Evolutionary conservation across 2,329 filamentous ascomycete genomes (phyloP).

Genomic region (Fusarium sacchari): DNA sequence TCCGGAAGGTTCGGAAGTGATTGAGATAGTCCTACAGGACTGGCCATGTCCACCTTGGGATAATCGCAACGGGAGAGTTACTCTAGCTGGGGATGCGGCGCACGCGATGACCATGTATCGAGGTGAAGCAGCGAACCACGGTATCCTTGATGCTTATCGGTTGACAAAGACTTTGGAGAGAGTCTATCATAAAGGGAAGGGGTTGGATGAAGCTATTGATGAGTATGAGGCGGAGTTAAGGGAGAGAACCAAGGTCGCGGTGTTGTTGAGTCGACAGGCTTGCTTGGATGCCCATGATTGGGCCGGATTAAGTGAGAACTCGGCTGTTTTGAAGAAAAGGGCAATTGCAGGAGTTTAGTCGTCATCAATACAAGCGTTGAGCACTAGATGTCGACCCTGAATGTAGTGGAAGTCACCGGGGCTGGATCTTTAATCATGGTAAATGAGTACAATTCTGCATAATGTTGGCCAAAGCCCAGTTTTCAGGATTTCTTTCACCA

Average conservation of each 20-base stretch:
- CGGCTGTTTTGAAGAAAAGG: slow-evolving; percentile 5
- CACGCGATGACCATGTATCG: slow-evolving; percentile 18
- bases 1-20: neutral
- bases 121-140: slow-evolving; percentile 6
- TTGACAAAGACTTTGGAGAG: neutral
- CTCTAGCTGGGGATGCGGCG: slow-evolving; percentile 7
- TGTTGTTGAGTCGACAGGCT: slow-evolving; percentile 6
- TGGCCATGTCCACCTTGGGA: slow-evolving; percentile 10
- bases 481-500: too few relatives aligned
- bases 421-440: accelerated
- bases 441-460: accelerated
- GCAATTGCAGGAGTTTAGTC: neutral
- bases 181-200: neutral
- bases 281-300: slow-evolving; percentile 14
- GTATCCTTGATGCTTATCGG: slow-evolving; percentile 1
- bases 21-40: slow-evolving; percentile 5
- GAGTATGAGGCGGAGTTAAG: neutral
- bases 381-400: accelerated
- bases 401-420: accelerated
- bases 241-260: slow-evolving; percentile 3
- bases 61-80: neutral
- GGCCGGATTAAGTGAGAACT: neutral
- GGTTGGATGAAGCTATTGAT: neutral
- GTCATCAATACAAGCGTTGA: accelerated
- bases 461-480: neutral